Base-by-base conservation (phyloP, 1,284 basidiomycete species). In the Microbotryum scabiosae region DNA sequence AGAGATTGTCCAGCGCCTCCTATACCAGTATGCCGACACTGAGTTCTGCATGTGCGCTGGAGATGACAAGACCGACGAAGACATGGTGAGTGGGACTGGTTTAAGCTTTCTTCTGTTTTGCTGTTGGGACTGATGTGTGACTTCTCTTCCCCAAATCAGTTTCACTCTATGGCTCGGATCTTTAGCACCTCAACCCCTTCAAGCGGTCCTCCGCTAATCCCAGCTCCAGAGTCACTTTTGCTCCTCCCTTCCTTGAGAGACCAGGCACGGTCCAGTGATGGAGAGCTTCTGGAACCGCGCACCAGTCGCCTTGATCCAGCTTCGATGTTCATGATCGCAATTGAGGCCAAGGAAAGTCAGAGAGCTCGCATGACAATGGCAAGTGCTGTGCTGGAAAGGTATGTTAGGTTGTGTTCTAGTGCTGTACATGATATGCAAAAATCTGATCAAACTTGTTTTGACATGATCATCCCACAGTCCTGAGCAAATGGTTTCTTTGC, bases 31-130 rank as follows among this genome's bases (percentile, higher is more conserved):
- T 78, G 86, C 91, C 2, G 90, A 96, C 67, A 86, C 88, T 52
- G 89, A 96, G 75, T 94, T 97, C 74, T 82, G 97, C 72, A 93
- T 97, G 78, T 97, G 94, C 75, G 93, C 90, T 0, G 94, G 94
- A 56, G 94, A 97, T 73, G 94, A 97, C 80, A 97, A 97, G 83
- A 90, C 89, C 59, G 63, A 79, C 72, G 63, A 71, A 56, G 67
- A 69, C 57, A 69, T 69, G 67, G 61, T 66, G 50, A 44, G 63
- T 26, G 25, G 3, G 18, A 18, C 14, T 14, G 16, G 2, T 23
- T 23, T 14, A 4, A 12, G 9, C 21, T 41, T 23, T n/a, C 26
- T 23, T 12, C 2, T 46, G 5, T 16, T 23, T 10, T 25, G 14
- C 9, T 20, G 8, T 16, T n/a, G 16, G n/a, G 4, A 12, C 30